These are phyloP conservation scores for Lactarius evosmus DNA, from an alignment of 768 basidiomycete genomes.

Conservation along the genomic window DNA sequence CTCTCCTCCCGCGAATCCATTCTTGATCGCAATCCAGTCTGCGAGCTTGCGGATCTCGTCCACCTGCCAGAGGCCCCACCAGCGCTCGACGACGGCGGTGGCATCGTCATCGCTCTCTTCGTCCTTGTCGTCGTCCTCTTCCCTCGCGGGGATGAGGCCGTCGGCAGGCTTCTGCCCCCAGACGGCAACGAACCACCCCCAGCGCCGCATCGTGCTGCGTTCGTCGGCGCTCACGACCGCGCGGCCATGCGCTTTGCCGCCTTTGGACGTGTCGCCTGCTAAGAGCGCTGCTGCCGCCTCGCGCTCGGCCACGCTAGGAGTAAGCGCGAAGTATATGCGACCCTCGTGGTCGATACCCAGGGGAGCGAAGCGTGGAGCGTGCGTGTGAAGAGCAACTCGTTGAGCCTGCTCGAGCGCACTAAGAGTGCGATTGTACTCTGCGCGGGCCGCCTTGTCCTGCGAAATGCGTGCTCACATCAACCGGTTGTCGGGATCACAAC, in stretches of 20 bases:
- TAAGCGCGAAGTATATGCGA: conserved; percentile 63
- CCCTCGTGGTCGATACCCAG: conserved; percentile 71
- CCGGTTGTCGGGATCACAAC: neutral
- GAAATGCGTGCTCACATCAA: neutral
- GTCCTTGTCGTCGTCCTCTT: conserved; percentile 35
- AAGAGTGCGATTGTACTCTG: conserved; percentile 49
- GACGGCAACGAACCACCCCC: conserved; percentile 78
- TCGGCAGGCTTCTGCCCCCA: conserved; percentile 55
- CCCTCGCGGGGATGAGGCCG: conserved; percentile 18
- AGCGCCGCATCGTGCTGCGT: conserved; percentile 51
- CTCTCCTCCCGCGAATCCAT: conserved; percentile 39
- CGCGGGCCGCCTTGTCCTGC: conserved; percentile 45
- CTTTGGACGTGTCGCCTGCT: conserved; percentile 36
- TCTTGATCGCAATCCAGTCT: conserved; percentile 58
- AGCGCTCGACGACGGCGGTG: conserved; percentile 42
- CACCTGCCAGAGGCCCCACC: conserved; percentile 75
- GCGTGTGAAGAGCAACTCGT: conserved; percentile 47
- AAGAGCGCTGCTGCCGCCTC: conserved; percentile 42
- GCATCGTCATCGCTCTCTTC: conserved; percentile 39
- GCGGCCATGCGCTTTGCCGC: conserved; percentile 42
- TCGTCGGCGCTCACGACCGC: conserved; percentile 44
- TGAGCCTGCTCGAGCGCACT: conserved; percentile 52
- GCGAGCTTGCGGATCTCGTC: conserved; percentile 61
- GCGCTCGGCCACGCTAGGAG: conserved; percentile 56
- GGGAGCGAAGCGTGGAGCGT: conserved; percentile 51